These are phyloP conservation scores for Auxenochlorella pyrenoidosa DNA, from an alignment of 139 green algal species.

Conservation along the genomic window DNA sequence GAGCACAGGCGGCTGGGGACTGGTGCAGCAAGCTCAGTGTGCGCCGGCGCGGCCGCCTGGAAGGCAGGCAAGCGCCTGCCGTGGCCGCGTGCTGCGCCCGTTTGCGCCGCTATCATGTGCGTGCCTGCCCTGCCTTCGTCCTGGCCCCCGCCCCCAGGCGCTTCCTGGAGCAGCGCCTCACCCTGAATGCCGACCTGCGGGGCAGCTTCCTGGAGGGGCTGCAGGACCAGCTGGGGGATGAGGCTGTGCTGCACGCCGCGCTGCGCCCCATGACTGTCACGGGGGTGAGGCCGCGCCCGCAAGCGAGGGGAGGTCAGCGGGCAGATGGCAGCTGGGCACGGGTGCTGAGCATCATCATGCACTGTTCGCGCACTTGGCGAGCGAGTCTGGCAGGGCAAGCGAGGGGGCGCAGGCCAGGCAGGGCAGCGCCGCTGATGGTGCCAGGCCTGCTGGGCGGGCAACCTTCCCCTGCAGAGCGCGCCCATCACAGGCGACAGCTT, in stretches of 20 bases:
- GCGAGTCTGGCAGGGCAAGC: too few species aligned
- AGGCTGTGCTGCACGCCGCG: conserved; percentile 25
- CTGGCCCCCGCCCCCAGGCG: not conserved
- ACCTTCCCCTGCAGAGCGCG: conserved; percentile 17
- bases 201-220: conserved; percentile 29
- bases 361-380: too few species aligned
- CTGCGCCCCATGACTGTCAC: conserved; percentile 45
- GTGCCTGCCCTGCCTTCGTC: not conserved
- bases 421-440: too few species aligned
- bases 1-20: too few species aligned
- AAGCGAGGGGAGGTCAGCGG: not conserved
- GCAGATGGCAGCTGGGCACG: too few species aligned
- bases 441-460: not conserved
- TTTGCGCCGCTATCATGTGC: too few species aligned
- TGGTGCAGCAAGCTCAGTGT: too few species aligned
- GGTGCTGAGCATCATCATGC: too few species aligned
- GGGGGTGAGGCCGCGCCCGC: not conserved
- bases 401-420: not conserved
- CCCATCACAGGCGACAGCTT: conserved; percentile 49
- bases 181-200: conserved; percentile 38
- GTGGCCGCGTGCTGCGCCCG: too few species aligned
- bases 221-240: conserved; percentile 19
- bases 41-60: too few species aligned
- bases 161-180: conserved; percentile 44
- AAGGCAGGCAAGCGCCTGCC: too few species aligned